Conservation (phyloP, 129 eudicot genomes). For the Logfia minima region DNA sequence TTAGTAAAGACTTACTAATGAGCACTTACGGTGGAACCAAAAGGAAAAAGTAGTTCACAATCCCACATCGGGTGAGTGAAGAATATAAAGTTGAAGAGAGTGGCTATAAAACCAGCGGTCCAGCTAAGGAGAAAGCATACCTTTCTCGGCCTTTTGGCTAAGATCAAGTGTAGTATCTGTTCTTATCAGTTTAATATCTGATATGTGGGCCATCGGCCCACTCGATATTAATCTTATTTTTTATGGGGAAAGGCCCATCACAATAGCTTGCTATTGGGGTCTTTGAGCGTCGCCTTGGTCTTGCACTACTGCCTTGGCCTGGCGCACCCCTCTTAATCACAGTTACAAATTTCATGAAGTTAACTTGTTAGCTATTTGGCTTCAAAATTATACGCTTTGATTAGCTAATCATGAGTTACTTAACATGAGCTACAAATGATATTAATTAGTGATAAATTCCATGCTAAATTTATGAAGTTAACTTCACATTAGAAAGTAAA, state of each 20-base stretch:
- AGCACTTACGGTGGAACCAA: background rate
- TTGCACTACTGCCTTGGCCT: conserved; percentile 25
- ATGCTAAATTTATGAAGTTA: no score
- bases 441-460: no score
- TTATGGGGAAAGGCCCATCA: conserved; percentile 9
- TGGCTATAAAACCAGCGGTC: background rate
- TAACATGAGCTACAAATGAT: no score
- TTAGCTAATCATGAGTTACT: no score
- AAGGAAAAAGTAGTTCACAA: background rate
- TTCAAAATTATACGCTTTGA: no score
- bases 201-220: conserved; percentile 30
- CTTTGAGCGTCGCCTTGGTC: conserved; percentile 10
- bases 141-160: conserved; percentile 97
- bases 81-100: background rate
- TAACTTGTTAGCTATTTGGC: no score
- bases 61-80: conserved; percentile 22
- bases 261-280: conserved; percentile 26
- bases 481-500: no score
- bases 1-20: background rate
- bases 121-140: conserved; percentile 35
- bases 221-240: conserved; percentile 30
- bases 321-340: conserved; percentile 6
- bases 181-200: conserved; percentile 53
- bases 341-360: no score
- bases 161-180: conserved; percentile 94